These are phyloP conservation scores for Ophiostoma sp. DNA, from an alignment of 2,329 filamentous ascomycete genomes.

Conservation along the genomic window DNA sequence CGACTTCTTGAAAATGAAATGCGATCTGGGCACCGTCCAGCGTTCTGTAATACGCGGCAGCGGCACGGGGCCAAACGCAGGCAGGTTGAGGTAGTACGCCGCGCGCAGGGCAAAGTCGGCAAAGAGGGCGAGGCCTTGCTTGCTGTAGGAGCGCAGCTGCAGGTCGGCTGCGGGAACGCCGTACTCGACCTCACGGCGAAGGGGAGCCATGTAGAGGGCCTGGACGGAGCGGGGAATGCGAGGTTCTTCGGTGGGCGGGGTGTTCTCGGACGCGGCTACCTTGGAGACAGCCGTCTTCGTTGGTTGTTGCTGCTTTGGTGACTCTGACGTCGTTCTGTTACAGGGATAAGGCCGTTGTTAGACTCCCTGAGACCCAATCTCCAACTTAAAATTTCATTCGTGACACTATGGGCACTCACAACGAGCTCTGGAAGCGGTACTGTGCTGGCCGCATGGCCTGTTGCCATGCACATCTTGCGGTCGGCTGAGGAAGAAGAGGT, in stretches of 20 bases:
- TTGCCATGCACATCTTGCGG: conserved; percentile 25
- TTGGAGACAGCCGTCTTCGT: neutral
- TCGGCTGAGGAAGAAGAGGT: neutral
- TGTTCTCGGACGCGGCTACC: neutral
- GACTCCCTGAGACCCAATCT: neutral
- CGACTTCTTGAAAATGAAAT: conserved; percentile 95
- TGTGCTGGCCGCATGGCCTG: conserved; percentile 26
- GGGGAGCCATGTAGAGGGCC: conserved; percentile 80
- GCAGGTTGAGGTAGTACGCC: conserved; percentile 88
- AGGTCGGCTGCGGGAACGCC: conserved; percentile 86
- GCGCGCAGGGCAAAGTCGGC: conserved; percentile 91
- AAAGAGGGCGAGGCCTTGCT: conserved; percentile 91
- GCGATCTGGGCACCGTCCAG: conserved; percentile 87
- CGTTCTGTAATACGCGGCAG: conserved; percentile 84
- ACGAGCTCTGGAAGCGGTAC: conserved; percentile 25
- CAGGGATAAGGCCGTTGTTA: neutral
- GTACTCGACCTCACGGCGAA: conserved; percentile 71
- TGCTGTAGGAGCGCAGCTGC: conserved; percentile 86
- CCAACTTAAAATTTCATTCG: too few species aligned
- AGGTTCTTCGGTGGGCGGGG: conserved; percentile 30
- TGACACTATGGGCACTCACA: conserved; percentile 24
- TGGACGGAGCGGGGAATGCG: conserved; percentile 78
- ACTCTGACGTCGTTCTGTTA: neutral
- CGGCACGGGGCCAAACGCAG: conserved; percentile 81
- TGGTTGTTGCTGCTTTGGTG: neutral